Base-by-base conservation (phyloP, 2,329 filamentous ascomycete genomes). In the Colletotrichum tofieldiae region DNA sequence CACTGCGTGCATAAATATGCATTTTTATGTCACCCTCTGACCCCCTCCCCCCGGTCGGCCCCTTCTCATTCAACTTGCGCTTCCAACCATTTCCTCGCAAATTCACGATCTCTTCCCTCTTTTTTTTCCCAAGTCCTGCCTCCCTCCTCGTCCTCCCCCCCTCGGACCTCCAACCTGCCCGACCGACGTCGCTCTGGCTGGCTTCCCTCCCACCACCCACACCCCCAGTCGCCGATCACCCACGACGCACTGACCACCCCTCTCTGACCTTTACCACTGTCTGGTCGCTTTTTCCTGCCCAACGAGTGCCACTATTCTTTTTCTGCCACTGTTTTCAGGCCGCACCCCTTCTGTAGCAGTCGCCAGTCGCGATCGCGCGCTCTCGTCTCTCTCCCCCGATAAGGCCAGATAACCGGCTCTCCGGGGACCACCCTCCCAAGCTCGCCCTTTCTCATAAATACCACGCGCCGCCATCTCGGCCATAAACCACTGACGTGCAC, bases 401-500 rank as follows among this genome's bases (percentile, higher is more conserved):
- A 84, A 76, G 77, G 67, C 77, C 80, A 84, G 79, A 78, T 81
- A 77, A 76, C 78, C 78, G 75, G 77, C 77, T 78, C 77, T 76
- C 75, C 78, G 77, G 78, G 78, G 75, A 77, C 80, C 79, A 77
- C 73, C 76, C 65, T 45, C 43, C 58, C 58, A 37, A 79, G 79
- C 70, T 56, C 56, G 78, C 77, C 81, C 81, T 67, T 74, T 79
- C 82, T 84, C 82, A 84, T 84, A 84, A 84, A 84, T 84, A 84
- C 80, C 81, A 83, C 80, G 82, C 82, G 82, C 82, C 82, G 82
- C 82, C 83, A 78, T 81, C 81, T 81, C 65, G 79, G 81, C 75
- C 78, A 81, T 82, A 82, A 78, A 79, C 80, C 76, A 84, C 81
- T 82, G 82, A 84, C 82, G 82, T 84, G 82, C 82, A 84, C 82